Evolutionary conservation across 139 green algal genomes (phyloP).

Genomic region (Penium margaritaceum): DNA sequence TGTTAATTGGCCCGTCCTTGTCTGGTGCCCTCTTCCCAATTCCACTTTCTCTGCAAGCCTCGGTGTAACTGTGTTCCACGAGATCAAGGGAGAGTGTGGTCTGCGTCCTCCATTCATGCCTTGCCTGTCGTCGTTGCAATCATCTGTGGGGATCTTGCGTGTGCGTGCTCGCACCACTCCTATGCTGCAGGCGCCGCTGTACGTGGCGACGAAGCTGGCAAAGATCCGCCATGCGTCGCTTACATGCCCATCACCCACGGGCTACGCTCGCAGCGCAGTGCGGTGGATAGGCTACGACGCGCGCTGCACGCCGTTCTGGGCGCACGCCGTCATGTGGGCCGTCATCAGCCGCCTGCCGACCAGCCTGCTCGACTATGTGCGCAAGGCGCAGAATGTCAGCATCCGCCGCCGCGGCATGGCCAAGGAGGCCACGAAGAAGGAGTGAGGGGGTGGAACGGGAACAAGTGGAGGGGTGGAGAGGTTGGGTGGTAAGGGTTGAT

Average conservation of each 20-base stretch:
- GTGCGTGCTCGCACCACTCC: no score
- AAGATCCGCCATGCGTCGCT: conserved; percentile 62
- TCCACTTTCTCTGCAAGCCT: no score
- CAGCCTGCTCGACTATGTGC: conserved; percentile 46
- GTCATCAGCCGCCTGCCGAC: conserved; percentile 43
- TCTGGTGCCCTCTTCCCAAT: no score
- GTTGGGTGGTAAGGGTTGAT: no score
- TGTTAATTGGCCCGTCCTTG: no score
- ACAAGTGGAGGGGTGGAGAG: no score
- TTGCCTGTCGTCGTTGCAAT: no score
- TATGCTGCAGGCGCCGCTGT: conserved; percentile 66
- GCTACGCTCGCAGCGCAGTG: conserved; percentile 51
- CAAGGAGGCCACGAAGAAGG: conserved; percentile 35
- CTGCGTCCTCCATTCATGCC: no score
- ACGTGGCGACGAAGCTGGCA: conserved; percentile 74
- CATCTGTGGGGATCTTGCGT: no score
- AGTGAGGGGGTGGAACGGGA: no score
- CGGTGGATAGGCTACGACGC: conserved; percentile 57
- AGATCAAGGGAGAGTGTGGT: no score
- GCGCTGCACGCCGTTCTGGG: conserved; percentile 58
- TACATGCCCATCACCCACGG: conserved; percentile 49
- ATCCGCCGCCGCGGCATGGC: conserved; percentile 33
- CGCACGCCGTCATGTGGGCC: conserved; percentile 55
- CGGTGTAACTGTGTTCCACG: no score
- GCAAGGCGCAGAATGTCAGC: conserved; percentile 47